phyloP scores from a whole-genome alignment of 768 basidiomycete species.

The Lepiota venenata region DNA sequence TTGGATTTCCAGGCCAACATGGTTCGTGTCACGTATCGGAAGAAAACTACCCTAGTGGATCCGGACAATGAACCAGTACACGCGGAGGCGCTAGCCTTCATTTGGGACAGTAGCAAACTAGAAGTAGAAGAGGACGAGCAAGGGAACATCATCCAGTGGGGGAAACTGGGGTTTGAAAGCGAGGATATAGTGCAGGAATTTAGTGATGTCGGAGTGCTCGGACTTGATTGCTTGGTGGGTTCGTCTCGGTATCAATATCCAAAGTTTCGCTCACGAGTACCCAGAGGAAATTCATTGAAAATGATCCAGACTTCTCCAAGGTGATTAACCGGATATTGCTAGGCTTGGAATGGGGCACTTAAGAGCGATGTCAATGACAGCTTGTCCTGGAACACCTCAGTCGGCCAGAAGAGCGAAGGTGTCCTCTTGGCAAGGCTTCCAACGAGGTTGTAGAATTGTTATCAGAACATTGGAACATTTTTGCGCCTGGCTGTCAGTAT shows the following conservation, averaged over 20 bases:
- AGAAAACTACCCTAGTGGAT: conserved; percentile 78
- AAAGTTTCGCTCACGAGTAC: background rate
- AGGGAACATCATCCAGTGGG: conserved; percentile 62
- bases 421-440: conserved; percentile 80
- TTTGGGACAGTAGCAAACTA: conserved; percentile 66
- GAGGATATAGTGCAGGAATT: conserved; percentile 80
- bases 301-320: conserved; percentile 75
- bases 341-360: background rate
- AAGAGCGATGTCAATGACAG: conserved; percentile 32
- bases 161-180: conserved; percentile 70
- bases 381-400: conserved; percentile 78
- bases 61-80: conserved; percentile 60
- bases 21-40: conserved; percentile 72
- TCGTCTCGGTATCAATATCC: background rate
- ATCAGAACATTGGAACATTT: conserved; percentile 82
- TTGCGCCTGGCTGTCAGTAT: conserved; percentile 76
- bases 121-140: conserved; percentile 47
- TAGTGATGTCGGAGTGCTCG: conserved; percentile 72
- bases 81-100: conserved; percentile 50
- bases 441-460: conserved; percentile 84
- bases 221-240: conserved; percentile 76
- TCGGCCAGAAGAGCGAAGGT: conserved; percentile 68
- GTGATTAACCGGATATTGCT: conserved; percentile 28
- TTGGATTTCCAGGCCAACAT: conserved; percentile 89
- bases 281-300: conserved; percentile 66